phyloP scores from a whole-genome alignment of 108 stramenopile genomes.

The Fragilaria radians region DNA sequence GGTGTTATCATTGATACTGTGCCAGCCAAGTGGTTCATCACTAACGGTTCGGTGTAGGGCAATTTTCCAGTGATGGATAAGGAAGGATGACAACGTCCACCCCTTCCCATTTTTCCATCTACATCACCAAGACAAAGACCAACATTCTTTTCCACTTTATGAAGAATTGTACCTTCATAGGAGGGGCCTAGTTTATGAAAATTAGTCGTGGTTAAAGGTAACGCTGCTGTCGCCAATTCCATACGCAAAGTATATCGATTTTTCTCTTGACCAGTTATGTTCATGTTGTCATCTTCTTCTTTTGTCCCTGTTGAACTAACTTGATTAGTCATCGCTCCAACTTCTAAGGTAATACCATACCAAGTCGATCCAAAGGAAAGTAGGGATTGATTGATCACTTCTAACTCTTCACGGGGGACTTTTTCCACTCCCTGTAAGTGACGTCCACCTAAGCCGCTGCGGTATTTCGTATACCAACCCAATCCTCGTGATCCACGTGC shows the following conservation, averaged over 20 bases:
- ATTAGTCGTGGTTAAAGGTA: constrained; percentile 63
- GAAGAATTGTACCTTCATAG: constrained; percentile 44
- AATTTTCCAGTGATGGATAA: background rate
- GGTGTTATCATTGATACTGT: constrained; percentile 67
- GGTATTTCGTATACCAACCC: constrained; percentile 82
- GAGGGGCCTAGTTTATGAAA: constrained; percentile 40
- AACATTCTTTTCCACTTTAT: constrained; percentile 67
- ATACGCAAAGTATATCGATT: constrained; percentile 25
- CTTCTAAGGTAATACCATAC: constrained; percentile 26
- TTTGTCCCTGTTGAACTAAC: background rate
- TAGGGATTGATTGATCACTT: constrained; percentile 57
- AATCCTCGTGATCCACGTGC: constrained; percentile 73
- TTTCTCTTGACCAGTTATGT: background rate
- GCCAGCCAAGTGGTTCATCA: constrained; percentile 46
- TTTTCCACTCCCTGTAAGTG: constrained; percentile 82
- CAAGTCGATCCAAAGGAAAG: constrained; percentile 40
- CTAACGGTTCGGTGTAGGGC: constrained; percentile 21
- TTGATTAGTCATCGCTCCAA: background rate
- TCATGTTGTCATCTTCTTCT: background rate
- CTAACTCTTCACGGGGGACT: constrained; percentile 35
- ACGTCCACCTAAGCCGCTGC: constrained; percentile 78
- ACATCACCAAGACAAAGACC: constrained; percentile 70
- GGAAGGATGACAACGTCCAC: constrained; percentile 15
- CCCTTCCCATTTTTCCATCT: constrained; percentile 28
- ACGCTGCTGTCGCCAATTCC: constrained; percentile 56